phyloP scores from a whole-genome alignment of 768 basidiomycete species.

The Gyrodon lividus region DNA sequence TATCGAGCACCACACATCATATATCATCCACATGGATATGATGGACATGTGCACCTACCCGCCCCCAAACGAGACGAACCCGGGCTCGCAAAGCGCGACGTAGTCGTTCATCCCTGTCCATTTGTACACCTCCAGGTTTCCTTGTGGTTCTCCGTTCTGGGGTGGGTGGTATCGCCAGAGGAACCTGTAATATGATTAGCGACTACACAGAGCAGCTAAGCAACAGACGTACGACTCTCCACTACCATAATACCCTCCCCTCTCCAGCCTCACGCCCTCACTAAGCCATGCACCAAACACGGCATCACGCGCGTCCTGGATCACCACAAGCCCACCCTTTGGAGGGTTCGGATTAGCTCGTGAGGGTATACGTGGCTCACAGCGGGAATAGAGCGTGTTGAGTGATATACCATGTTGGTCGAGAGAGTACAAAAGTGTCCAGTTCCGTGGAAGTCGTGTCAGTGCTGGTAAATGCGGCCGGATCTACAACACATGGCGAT shows the following conservation, averaged over 20 bases:
- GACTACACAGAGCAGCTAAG: too few relatives aligned
- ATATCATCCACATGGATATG: too few relatives aligned
- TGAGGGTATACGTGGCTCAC: conserved; percentile 39
- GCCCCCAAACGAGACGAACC: conserved; percentile 86
- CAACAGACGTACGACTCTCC: conserved; percentile 70
- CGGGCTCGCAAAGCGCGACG: conserved; percentile 79
- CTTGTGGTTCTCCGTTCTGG: conserved; percentile 15
- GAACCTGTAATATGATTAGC: conserved; percentile 50
- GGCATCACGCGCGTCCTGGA: conserved; percentile 61
- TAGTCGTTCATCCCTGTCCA: conserved; percentile 93
- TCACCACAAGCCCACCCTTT: conserved; percentile 56
- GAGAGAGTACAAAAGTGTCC: conserved; percentile 84
- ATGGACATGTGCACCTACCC: conserved; percentile 56
- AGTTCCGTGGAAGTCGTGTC: conserved; percentile 62
- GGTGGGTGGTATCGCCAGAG: conserved; percentile 61
- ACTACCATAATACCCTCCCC: conserved; percentile 76
- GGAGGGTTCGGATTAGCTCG: conserved; percentile 23
- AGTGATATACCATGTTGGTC: conserved; percentile 96
- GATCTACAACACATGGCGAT: conserved; percentile 44
- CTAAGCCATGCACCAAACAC: conserved; percentile 85
- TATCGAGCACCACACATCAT: not conserved
- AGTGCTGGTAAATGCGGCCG: conserved; percentile 73
- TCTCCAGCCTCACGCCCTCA: conserved; percentile 58
- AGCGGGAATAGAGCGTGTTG: conserved; percentile 77
- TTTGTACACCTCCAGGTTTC: conserved; percentile 58